Base-by-base conservation (phyloP, 1,139 yeast species). In the Geotrichum restrictum region DNA sequence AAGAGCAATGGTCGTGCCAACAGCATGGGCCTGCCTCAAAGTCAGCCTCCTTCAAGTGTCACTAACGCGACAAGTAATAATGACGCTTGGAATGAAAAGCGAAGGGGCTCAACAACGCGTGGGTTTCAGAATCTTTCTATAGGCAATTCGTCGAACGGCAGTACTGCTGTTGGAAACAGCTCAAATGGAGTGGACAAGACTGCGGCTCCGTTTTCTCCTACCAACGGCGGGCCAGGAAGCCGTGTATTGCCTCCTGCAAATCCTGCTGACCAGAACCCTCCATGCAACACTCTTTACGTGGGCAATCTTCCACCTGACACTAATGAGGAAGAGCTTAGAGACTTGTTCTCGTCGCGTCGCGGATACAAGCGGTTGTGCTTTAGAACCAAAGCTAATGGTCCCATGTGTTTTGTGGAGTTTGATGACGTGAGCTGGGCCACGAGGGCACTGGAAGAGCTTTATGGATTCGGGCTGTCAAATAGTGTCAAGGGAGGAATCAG, bases 181-280 rank as follows among this genome's bases (percentile, higher is more conserved):
- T 22, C 51, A 6, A 33, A 16, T 27, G 24, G 44, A 10, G 37
- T 29, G 22, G 42, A 33, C n/a, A 41, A 33, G 11, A 39, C 33
- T 4, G 47, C 33, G 5, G 39, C 33, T 24, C 47, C 47, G 31
- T 67, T 64, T 51, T 64, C 68, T 24, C 69, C 70, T 8, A 64
- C 64, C n/a, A 62, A 60, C 43, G 49, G 53, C 3, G 49, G 51
- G 14, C 27, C 58, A 42, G 73, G 74, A 18, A 71, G 75, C 16
- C 63, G 74, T 22, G 71, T 91, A 24, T 93, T 96, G 34, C 96
- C 97, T 1, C 98, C 98, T 2, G 96, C 96, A 2, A 93, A 93
- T 63, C 98, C 98, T 1, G 98, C 98, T 2, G 98, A 93, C 70
- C 98, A 93, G 71, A 93, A 93, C 65, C 98, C 98, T 6, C 98